A percentile compares a stretch with the other conserved stretches of the same genome.
Evolutionary conservation across 1,284 basidiomycete species (phyloP).

Genomic region (Leucoagaricus sp.): DNA sequence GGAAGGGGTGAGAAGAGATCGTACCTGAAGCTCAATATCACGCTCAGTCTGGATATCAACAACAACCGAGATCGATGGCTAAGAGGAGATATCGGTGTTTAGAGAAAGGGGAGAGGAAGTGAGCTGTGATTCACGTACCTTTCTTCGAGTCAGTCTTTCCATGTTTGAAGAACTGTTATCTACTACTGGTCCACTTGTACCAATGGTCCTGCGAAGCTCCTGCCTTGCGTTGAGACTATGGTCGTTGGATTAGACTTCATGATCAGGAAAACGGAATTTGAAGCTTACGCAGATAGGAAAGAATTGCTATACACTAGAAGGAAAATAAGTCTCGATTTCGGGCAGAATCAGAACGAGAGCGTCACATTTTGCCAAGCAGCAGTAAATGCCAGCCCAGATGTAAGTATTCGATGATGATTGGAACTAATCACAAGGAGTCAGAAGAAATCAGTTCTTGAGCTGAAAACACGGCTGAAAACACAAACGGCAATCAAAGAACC

Average conservation of each 20-base stretch:
- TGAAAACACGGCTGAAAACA: neutral
- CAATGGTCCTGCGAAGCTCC: constrained; percentile 6
- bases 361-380: constrained; percentile 14
- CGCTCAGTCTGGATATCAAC: constrained; percentile 10
- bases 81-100: neutral
- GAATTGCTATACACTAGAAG: constrained; percentile 6
- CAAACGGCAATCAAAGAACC: constrained; percentile 19
- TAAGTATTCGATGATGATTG: constrained; percentile 15
- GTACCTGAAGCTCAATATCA: constrained; percentile 9
- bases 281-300: constrained; percentile 8
- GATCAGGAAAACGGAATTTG: neutral
- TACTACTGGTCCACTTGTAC: neutral
- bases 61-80: constrained; percentile 4
- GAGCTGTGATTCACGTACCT: neutral
- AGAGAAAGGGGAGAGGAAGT: neutral
- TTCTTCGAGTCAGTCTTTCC: neutral
- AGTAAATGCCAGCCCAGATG: constrained; percentile 14
- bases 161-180: neutral
- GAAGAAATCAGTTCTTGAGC: neutral
- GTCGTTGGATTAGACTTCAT: neutral
- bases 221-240: constrained; percentile 4
- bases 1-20: neutral
- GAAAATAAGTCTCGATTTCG: neutral
- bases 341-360: neutral
- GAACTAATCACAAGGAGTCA: constrained; percentile 14